phyloP scores from a whole-genome alignment of 2,329 filamentous ascomycete species.

The Ophiostoma australiae region DNA sequence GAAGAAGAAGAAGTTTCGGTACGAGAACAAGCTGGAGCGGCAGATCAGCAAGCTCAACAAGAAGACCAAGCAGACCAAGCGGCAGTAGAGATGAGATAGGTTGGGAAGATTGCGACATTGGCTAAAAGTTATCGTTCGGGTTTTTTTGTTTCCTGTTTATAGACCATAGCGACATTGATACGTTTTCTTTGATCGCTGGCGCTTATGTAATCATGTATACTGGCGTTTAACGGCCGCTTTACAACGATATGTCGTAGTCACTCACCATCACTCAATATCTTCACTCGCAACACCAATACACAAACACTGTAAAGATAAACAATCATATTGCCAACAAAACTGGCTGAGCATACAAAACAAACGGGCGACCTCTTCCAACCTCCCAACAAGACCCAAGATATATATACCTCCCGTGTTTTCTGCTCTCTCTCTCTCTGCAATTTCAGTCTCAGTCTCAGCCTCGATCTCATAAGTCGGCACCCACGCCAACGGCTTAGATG shows the following conservation, averaged over 20 bases:
- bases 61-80: conserved; percentile 41
- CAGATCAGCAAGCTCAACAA: conserved; percentile 61
- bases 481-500: conserved; percentile 57
- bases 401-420: conserved; percentile 17
- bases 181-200: not conserved
- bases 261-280: not conserved
- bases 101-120: not conserved
- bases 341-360: conserved; percentile 21
- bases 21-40: conserved; percentile 82
- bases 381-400: conserved; percentile 21
- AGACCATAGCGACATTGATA: conserved; percentile 6
- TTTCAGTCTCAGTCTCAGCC: not conserved
- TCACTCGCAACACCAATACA: not conserved
- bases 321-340: conserved; percentile 21
- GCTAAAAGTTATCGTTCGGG: not conserved
- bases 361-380: conserved; percentile 9
- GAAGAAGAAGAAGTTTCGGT: conserved; percentile 88
- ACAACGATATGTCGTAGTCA: not conserved
- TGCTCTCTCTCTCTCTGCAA: not conserved
- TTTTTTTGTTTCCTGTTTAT: not conserved
- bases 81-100: not conserved
- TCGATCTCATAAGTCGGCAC: not conserved
- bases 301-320: not conserved
- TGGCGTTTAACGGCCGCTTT: not conserved
- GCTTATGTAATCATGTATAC: not conserved